Conservation (phyloP, 106 monocot genomes). For the Xerophyta viscosa region DNA sequence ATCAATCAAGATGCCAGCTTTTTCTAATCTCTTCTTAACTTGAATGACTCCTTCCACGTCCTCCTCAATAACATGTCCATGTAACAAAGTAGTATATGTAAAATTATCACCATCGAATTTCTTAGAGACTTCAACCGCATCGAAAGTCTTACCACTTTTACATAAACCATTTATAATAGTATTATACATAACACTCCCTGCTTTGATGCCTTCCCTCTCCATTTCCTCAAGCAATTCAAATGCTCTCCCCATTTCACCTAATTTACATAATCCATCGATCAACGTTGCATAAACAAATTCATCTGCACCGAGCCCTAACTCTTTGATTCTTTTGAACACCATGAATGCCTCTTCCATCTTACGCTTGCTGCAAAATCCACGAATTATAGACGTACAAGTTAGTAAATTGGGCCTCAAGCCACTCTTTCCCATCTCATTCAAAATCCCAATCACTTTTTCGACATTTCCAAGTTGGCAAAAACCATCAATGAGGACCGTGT, state of each 20-base stretch:
- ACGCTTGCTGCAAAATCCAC: constrained; percentile 55
- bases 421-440: constrained; percentile 29
- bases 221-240: constrained; percentile 51
- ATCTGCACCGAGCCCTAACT: constrained; percentile 29
- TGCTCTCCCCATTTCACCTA: constrained; percentile 42
- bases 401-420: constrained; percentile 39
- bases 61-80: constrained; percentile 45
- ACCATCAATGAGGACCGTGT: constrained; percentile 49
- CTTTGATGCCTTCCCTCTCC: constrained; percentile 43
- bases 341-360: constrained; percentile 44
- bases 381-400: constrained; percentile 43
- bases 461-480: constrained; percentile 56
- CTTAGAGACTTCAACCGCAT: constrained; percentile 39
- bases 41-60: constrained; percentile 34
- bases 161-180: constrained; percentile 67
- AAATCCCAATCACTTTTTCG: constrained; percentile 64
- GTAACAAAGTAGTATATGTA: constrained; percentile 51
- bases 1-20: constrained; percentile 32
- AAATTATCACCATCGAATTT: constrained; percentile 46
- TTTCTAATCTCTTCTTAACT: constrained; percentile 42
- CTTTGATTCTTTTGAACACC: constrained; percentile 41
- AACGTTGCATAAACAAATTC: constrained; percentile 52
- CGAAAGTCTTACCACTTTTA: constrained; percentile 35
- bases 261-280: constrained; percentile 43
- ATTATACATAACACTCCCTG: constrained; percentile 37